Evolutionary conservation across 352 stramenopile genomes (phyloP).

Genomic region (Phytophthora rubi): DNA sequence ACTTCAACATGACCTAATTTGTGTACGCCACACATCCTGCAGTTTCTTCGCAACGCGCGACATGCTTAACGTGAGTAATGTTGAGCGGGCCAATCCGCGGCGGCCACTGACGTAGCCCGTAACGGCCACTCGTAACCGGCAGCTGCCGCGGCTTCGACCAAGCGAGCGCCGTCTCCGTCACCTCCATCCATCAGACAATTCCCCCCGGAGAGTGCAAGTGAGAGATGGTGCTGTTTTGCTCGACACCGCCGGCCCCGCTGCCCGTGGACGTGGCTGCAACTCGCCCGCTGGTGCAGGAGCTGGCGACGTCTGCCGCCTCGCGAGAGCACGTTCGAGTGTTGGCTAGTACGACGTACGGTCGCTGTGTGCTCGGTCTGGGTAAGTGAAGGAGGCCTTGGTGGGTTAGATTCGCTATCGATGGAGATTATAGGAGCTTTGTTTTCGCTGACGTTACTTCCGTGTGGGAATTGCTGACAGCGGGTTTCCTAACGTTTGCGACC

Average conservation of each 20-base stretch:
- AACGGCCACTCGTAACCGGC: constrained; percentile 36
- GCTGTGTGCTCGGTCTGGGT: constrained; percentile 82
- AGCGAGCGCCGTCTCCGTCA: constrained; percentile 27
- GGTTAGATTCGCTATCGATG: neutral
- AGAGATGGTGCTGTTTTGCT: constrained; percentile 46
- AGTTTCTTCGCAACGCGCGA: constrained; percentile 18
- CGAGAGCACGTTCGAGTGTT: constrained; percentile 36
- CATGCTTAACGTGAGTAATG: constrained; percentile 32
- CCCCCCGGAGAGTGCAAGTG: constrained; percentile 3
- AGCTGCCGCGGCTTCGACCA: neutral
- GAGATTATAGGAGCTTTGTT: neutral
- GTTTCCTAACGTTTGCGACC: constrained; percentile 64
- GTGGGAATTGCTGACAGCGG: constrained; percentile 44
- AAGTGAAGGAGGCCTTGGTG: neutral
- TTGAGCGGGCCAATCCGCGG: constrained; percentile 30
- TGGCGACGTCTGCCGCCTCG: constrained; percentile 31
- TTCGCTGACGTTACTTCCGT: constrained; percentile 7
- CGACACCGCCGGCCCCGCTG: constrained; percentile 32
- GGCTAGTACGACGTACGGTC: constrained; percentile 56
- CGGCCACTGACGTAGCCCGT: constrained; percentile 40
- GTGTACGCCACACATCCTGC: constrained; percentile 28
- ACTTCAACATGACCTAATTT: constrained; percentile 30
- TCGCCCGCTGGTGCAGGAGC: constrained; percentile 31
- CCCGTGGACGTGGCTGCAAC: constrained; percentile 41
- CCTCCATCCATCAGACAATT: constrained; percentile 22